Evolutionary conservation across 2,329 filamentous ascomycete genomes (phyloP).

Genomic region (Nannizzia gypsea): DNA sequence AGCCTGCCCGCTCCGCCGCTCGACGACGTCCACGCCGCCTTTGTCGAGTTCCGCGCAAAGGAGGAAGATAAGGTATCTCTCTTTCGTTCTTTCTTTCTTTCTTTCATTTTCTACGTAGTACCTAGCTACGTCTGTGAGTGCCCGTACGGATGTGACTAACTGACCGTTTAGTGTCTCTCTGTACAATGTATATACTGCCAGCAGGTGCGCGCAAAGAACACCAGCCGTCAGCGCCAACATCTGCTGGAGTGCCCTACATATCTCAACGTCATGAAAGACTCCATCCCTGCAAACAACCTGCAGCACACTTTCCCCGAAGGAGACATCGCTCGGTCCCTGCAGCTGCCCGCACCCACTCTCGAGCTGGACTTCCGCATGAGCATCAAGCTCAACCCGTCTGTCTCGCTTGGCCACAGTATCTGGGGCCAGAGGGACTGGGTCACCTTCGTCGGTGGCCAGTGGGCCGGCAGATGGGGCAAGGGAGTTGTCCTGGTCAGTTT

Average conservation of each 20-base stretch:
- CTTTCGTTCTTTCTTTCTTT: neutral
- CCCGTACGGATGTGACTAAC: slow-evolving; percentile 5
- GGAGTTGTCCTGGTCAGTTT: slow-evolving; percentile 39
- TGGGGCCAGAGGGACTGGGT: slow-evolving; percentile 43
- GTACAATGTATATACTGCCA: slow-evolving; percentile 42
- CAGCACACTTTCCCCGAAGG: slow-evolving; percentile 41
- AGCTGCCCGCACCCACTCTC: slow-evolving; percentile 37
- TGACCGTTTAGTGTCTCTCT: slow-evolving; percentile 31
- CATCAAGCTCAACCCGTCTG: slow-evolving; percentile 41
- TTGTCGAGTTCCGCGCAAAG: slow-evolving; percentile 38
- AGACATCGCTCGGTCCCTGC: slow-evolving; percentile 37
- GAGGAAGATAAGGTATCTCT: slow-evolving; percentile 34
- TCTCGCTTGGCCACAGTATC: slow-evolving; percentile 35
- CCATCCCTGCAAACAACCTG: slow-evolving; percentile 41
- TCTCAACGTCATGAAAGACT: slow-evolving; percentile 42
- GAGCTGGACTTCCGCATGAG: slow-evolving; percentile 44
- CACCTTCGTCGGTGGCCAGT: slow-evolving; percentile 40
- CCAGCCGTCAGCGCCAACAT: slow-evolving; percentile 40
- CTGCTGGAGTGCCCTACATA: slow-evolving; percentile 40
- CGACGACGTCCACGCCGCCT: slow-evolving; percentile 39
- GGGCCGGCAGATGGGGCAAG: slow-evolving; percentile 43
- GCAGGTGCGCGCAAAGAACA: slow-evolving; percentile 40
- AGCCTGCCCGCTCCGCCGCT: slow-evolving; percentile 37
- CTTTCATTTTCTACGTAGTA: neutral
- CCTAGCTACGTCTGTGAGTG: too few relatives aligned